A percentile compares a stretch with the other conserved stretches of the same genome.
These are phyloP conservation scores for Carpediemonas membranifera DNA, from an alignment of 78 protist genomes.

Conservation along the genomic window DNA sequence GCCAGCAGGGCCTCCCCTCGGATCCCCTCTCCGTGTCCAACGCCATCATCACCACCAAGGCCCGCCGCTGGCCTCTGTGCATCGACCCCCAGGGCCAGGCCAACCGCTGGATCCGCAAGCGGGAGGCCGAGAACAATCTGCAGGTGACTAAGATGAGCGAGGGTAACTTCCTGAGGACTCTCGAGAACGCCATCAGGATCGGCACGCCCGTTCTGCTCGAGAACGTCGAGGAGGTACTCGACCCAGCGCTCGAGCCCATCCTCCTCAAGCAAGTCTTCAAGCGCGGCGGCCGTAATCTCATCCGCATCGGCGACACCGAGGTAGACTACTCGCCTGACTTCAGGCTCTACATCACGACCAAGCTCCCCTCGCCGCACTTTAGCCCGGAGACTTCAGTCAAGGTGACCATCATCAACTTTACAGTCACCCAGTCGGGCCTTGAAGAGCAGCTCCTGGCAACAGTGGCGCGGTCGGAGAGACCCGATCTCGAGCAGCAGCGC, in stretches of 20 bases:
- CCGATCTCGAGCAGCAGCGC: conserved; percentile 40
- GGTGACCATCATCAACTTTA: conserved; percentile 51
- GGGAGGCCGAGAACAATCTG: conserved; percentile 18
- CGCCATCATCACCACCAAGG: conserved; percentile 11
- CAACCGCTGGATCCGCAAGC: conserved; percentile 49
- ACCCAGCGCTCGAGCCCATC: conserved; percentile 50
- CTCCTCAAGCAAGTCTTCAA: conserved; percentile 20
- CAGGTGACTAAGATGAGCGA: conserved; percentile 32
- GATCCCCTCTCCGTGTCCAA: conserved; percentile 22
- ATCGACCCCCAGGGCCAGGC: conserved; percentile 61
- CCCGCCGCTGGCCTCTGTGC: conserved; percentile 37
- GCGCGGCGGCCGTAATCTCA: background rate
- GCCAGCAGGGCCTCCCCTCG: conserved; percentile 9
- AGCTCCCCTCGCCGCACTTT: conserved; percentile 49
- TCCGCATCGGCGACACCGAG: conserved; percentile 30
- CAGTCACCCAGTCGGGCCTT: conserved; percentile 47
- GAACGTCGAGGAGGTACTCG: conserved; percentile 52
- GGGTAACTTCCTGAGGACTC: conserved; percentile 15
- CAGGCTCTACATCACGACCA: conserved; percentile 41
- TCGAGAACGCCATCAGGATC: conserved; percentile 36
- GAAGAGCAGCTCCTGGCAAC: conserved; percentile 49
- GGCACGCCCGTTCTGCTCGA: conserved; percentile 53
- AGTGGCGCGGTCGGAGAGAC: conserved; percentile 29
- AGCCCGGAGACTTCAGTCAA: conserved; percentile 46
- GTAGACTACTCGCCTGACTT: conserved; percentile 44